Percentiles rank a stretch among this genome's conserved stretches.
Conservation (phyloP, 2,329 filamentous ascomycete genomes). For the Aspergillus tanneri region DNA sequence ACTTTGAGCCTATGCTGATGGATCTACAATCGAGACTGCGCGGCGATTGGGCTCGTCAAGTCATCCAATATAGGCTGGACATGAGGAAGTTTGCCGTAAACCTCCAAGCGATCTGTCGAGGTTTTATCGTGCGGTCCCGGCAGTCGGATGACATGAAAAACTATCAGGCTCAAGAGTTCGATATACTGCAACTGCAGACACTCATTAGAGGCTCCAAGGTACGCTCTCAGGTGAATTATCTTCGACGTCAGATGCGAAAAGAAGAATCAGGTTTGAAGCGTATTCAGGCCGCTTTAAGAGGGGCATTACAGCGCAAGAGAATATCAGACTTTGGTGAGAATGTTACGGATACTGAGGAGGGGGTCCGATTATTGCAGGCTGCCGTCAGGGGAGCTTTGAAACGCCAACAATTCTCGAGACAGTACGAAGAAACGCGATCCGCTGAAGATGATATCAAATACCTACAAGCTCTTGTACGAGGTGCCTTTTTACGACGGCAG, state of each 20-base stretch:
- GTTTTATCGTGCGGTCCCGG: conserved; percentile 68
- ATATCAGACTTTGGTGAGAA: conserved; percentile 57
- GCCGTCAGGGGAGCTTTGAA: conserved; percentile 59
- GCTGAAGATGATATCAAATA: conserved; percentile 54
- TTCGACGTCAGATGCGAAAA: conserved; percentile 40
- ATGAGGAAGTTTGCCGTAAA: conserved; percentile 79
- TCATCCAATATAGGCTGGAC: conserved; percentile 74
- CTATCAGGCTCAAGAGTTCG: conserved; percentile 69
- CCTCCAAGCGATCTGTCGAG: conserved; percentile 76
- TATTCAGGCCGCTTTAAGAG: conserved; percentile 58
- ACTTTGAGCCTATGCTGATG: conserved; percentile 72
- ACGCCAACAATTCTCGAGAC: conserved; percentile 14
- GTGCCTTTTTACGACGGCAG: conserved; percentile 60
- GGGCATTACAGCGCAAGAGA: conserved; percentile 44
- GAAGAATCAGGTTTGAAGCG: conserved; percentile 46
- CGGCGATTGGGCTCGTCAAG: conserved; percentile 81
- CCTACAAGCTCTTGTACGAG: conserved; percentile 67
- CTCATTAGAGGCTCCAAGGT: conserved; percentile 62
- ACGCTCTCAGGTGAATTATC: conserved; percentile 43
- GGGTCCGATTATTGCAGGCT: conserved; percentile 57
- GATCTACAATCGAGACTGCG: conserved; percentile 84
- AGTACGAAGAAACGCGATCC: conserved; percentile 38
- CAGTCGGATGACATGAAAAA: conserved; percentile 64
- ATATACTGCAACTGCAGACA: conserved; percentile 78
- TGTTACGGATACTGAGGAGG: conserved; percentile 62